phyloP scores from a whole-genome alignment of 2,329 filamentous ascomycete species.

The Phialocephala subalpina region DNA sequence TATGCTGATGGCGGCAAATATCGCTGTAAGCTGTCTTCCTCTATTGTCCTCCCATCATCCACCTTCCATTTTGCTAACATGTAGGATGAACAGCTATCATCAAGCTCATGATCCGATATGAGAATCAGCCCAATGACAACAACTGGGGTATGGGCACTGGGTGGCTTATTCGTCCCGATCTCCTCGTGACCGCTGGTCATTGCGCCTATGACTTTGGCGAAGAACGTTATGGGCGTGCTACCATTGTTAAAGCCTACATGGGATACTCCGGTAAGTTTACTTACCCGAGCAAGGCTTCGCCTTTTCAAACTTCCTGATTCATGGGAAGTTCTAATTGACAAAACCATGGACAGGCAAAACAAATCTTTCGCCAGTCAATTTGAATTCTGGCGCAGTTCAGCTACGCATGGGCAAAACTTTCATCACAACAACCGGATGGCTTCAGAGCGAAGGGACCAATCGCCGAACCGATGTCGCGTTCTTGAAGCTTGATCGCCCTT shows the following conservation, averaged over 20 bases:
- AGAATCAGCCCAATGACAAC: not conserved
- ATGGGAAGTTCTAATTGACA: no score
- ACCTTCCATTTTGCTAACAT: no score
- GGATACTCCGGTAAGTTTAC: slow-evolving; percentile 3
- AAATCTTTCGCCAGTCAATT: not conserved
- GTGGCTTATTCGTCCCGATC: slow-evolving; percentile 19
- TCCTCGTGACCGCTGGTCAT: slow-evolving; percentile 20
- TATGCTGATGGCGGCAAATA: slow-evolving; percentile 1
- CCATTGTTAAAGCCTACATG: slow-evolving; percentile 12
- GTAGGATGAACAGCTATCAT: not conserved
- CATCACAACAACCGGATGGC: not conserved
- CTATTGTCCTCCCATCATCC: no score
- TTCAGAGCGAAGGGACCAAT: not conserved
- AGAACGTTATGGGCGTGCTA: not conserved
- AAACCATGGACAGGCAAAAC: not conserved
- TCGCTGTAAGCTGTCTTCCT: not conserved
- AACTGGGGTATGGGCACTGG: slow-evolving; percentile 14
- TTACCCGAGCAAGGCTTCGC: not conserved
- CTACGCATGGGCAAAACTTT: not conserved
- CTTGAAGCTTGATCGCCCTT: not conserved
- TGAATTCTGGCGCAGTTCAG: not conserved
- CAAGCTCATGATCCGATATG: slow-evolving; percentile 1
- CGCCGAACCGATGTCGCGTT: not conserved
- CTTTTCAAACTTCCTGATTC: no score
- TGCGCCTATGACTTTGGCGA: slow-evolving; percentile 14